These are phyloP conservation scores for Ustilago crameri DNA, from an alignment of 1,284 basidiomycete species.

Conservation along the genomic window DNA sequence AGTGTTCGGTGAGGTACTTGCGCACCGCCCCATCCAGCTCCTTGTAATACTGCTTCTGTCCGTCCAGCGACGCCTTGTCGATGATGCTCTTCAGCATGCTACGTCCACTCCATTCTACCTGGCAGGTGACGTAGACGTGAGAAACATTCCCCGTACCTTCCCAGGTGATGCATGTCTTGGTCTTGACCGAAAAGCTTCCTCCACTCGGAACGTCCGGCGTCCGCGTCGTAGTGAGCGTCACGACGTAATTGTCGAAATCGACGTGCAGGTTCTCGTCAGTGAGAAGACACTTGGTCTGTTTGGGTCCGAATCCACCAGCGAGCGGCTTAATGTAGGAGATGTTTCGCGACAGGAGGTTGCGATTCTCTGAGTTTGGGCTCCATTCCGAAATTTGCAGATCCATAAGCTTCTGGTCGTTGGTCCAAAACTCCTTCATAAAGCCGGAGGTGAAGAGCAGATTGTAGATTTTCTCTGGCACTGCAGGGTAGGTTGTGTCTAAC, in stretches of 20 bases:
- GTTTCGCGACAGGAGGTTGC: conserved; percentile 79
- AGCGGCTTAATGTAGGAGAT: conserved; percentile 97
- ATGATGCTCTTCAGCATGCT: conserved; percentile 98
- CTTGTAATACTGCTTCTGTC: conserved; percentile 87
- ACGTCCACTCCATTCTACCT: conserved; percentile 94
- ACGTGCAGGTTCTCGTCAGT: conserved; percentile 82
- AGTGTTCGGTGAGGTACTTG: conserved; percentile 84
- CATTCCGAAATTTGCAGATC: conserved; percentile 64
- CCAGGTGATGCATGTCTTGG: conserved; percentile 93
- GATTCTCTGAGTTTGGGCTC: conserved; percentile 71
- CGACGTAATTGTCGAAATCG: conserved; percentile 86
- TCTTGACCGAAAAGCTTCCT: conserved; percentile 90
- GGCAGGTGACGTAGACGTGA: conserved; percentile 84
- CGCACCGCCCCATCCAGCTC: conserved; percentile 84
- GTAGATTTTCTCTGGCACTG: conserved; percentile 92
- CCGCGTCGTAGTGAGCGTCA: conserved; percentile 86
- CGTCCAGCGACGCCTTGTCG: conserved; percentile 90
- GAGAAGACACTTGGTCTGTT: conserved; percentile 93
- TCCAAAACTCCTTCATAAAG: conserved; percentile 94
- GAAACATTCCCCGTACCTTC: conserved; percentile 78
- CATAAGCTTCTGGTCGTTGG: conserved; percentile 84
- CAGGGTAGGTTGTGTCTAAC: conserved; percentile 82
- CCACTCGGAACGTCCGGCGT: conserved; percentile 96
- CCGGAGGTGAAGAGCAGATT: conserved; percentile 95
- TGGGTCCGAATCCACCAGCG: conserved; percentile 86